phyloP scores from a whole-genome alignment of 352 stramenopile species.

The Pythium inflatum region DNA sequence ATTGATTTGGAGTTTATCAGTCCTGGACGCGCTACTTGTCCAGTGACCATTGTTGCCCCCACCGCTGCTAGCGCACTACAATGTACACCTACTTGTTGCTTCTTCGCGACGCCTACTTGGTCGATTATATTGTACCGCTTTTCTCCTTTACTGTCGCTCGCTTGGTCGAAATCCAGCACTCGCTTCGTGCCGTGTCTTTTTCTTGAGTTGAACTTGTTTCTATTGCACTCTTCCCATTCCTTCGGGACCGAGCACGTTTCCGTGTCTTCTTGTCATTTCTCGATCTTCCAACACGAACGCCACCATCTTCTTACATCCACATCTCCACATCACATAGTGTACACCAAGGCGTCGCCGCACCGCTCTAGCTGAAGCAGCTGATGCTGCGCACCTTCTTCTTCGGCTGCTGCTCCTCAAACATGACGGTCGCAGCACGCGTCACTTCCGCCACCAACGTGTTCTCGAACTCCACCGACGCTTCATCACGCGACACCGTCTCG shows the following conservation, averaged over 20 bases:
- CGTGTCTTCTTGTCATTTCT: constrained; percentile 16
- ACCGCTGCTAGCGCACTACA: constrained; percentile 15
- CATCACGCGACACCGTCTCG: constrained; percentile 15
- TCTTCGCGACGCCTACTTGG: constrained; percentile 2
- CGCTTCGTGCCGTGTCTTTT: constrained; percentile 32
- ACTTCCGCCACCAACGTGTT: constrained; percentile 65
- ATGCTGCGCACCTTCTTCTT: constrained; percentile 91
- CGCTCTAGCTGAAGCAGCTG: constrained; percentile 78
- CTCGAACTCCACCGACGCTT: constrained; percentile 39
- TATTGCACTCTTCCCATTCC: constrained; percentile 32
- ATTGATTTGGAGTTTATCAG: not conserved
- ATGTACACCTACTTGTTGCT: constrained; percentile 18
- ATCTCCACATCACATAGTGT: constrained; percentile 14
- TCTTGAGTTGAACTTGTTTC: constrained; percentile 20
- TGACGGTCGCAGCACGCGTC: constrained; percentile 34
- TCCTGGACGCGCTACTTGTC: not conserved
- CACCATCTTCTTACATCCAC: constrained; percentile 13
- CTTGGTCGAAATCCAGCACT: constrained; percentile 21
- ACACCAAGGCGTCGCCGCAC: constrained; percentile 1
- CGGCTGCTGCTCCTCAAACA: constrained; percentile 62
- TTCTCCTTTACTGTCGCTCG: constrained; percentile 18
- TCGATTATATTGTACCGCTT: constrained; percentile 24
- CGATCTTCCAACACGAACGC: constrained; percentile 8
- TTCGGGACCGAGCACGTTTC: constrained; percentile 23
- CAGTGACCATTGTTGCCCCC: not conserved